Evolutionary conservation across 2,329 filamentous ascomycete species (phyloP), one percentile per base, ranked within the genome.

Genomic region (Fusarium oxysporum): DNA sequence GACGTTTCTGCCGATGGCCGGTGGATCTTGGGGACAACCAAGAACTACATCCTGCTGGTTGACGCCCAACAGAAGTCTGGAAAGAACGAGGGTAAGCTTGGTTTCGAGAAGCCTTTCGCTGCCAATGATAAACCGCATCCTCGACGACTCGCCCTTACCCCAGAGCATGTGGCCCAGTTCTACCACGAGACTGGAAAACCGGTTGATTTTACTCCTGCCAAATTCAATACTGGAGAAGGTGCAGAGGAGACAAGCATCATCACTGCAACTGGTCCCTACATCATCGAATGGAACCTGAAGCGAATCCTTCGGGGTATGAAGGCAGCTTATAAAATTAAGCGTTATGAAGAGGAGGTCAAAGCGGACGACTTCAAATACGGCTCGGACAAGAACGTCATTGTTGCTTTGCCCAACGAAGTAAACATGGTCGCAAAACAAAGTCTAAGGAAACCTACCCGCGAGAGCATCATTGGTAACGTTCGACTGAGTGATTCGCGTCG

Each of bases 361-460:
- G 96, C 96, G 8, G 96, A 99, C 81, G 97, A 99, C 81, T 99
- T 99, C 90, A 95, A 96, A 78, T 99, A 95, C 79, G 96, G 96
- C 51, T 95, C 92, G 9, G 96, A 99, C 82, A 97, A 97, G 89
- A 98, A 98, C 78, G 94, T 99, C 77, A 97, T 99, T 78, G 96
- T 99, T 40, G 96, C 96, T 2, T 85, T 99, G 72, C 95, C 96
- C 5, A 97, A 99, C 80, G 95, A 98, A 82, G 96, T 99, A 75
- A 97, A 98, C 82, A 98, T 98, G 95, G 94, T 99, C 17, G 92
- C 92, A 50, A 95, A 96, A 82, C 89, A 92, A 76, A 92, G 91
- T 64, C 89, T 99, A 79, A 94, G 94, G 86, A 92, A 92, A 78
- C 95, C 96, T 3, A 98, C 96, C 2, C 87, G 96, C 41, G 95